These are phyloP conservation scores for Psophocarpus tetragonolobus DNA, from an alignment of 306 rosid genomes.

Conservation along the genomic window DNA sequence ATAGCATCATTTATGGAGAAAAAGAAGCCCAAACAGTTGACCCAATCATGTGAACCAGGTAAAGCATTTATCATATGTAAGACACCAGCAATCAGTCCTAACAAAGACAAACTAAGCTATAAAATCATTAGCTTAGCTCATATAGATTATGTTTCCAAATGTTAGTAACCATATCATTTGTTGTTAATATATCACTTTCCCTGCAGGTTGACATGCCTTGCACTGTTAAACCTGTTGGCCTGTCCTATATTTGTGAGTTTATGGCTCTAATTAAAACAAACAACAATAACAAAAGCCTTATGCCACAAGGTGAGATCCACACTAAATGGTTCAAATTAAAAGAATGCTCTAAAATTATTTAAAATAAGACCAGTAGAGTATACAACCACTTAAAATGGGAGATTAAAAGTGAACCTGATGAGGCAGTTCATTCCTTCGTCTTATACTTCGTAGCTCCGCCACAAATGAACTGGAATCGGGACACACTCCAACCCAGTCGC, in stretches of 20 bases:
- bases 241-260: conserved; percentile 13
- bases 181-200: background rate
- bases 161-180: conserved; percentile 4
- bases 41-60: conserved; percentile 5
- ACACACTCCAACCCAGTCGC: conserved; percentile 95
- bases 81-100: background rate
- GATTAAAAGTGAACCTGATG: conserved; percentile 64
- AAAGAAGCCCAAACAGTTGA: conserved; percentile 10
- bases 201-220: conserved; percentile 1
- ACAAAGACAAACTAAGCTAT: background rate
- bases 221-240: conserved; percentile 8
- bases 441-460: conserved; percentile 50
- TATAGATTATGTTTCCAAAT: background rate
- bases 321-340: background rate
- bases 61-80: no score
- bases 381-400: conserved; percentile 14
- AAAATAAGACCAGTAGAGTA: conserved; percentile 15
- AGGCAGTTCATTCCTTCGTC: conserved; percentile 64
- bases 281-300: background rate
- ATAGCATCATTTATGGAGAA: background rate
- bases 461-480: conserved; percentile 65
- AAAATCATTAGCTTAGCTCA: background rate
- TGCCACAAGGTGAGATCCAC: background rate
- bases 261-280: conserved; percentile 14
- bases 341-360: background rate